Base-by-base conservation (phyloP, 2,329 filamentous ascomycete species). In the Colletotrichum falcatum region DNA sequence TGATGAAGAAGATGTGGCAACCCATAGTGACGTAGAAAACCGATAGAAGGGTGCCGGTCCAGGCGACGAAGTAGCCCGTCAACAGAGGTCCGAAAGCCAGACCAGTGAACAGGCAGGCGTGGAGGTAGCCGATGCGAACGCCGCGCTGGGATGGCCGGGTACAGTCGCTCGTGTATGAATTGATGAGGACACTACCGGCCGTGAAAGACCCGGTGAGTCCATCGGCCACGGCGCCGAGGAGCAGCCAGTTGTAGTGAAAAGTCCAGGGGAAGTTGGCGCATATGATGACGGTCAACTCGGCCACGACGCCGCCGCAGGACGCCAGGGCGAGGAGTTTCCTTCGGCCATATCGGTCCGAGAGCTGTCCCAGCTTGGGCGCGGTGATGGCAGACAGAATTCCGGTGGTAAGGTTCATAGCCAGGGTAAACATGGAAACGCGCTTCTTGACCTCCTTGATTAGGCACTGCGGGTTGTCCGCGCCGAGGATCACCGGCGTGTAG, bases 161-260 rank as follows among this genome's bases (percentile, higher is more conserved):
- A 80, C 94, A 97, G 80, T 99, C 96, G 49, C 94, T 91, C 16
- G 93, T 91, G 80, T 98, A 99, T 0, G 95, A 94, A 79, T 97
- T 91, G 28, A 90, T 91, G 68, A 97, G 83, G 26, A 91, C 83
- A 55, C 92, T 92, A 35, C 91, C 92, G 0, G 94, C 89, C 1
- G 94, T 97, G 78, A 98, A 97, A 0, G 95, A 97, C 9, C 96
- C 96, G 12, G 90, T 90, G 6, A 97, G 77, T 5, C 96, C 96
- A 77, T 99, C 96, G 55, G 95, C 85, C 12, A 93, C 84, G 44
- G 91, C 89, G 12, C 94, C 94, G 1, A 95, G 79, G 7, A 98
- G 83, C 28, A 99, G 83, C 88, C 93, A 92, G 65, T 92, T 90
- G 76, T 97, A 93, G 72, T 91, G 87, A 61, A 97, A 83, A 0